Base-by-base conservation (phyloP, 225 moss, liverwort and hornwort genomes). In the Pleurozium schreberi region DNA sequence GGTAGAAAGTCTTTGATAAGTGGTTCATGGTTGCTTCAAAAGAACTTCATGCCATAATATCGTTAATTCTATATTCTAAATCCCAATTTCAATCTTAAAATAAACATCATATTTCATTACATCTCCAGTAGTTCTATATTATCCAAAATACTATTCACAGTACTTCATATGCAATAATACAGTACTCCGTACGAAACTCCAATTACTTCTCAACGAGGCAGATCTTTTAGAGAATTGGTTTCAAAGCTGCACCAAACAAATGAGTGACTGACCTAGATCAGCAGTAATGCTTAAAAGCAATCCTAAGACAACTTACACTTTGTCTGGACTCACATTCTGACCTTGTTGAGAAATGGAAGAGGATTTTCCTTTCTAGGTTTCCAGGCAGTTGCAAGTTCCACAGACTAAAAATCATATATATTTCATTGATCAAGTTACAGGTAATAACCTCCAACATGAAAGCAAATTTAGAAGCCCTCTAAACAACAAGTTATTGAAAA, bases 321-420 rank as follows among this genome's bases (percentile, higher is more conserved):
- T 28, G 49, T 85, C 84, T 58, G 64, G 68, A 92, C 86, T 87
- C 86, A 87, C 58, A 53, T 87, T 88, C 92, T 86, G 67, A 68
- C 79, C 80, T 75, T 80, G 60, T n/a, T n/a, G n/a, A 61, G 74
- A 88, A 78, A 82, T 52, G 78, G 81, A 76, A 69, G 57, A 82
- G 78, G 69, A 71, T 64, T 80, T 83, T 68, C 82, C 63, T 75
- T 89, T 69, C 86, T 63, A 78, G 62, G 49, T 88, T 88, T 68
- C 77, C 77, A 88, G 55, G 83, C 80, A 86, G 71, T 76, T 85
- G 87, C 87, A 90, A 91, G 76, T 87, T 68, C 85, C n/a, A n/a
- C 50, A 78, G 83, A 64, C 50, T 15, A 21, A n/a, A 69, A 70
- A 34, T 21, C 60, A 73, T 50, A 57, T 11, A 71, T 73, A 60